Evolutionary conservation across 805 yeast species (phyloP).

Genomic region (Lipomyces yamanashiensis): DNA sequence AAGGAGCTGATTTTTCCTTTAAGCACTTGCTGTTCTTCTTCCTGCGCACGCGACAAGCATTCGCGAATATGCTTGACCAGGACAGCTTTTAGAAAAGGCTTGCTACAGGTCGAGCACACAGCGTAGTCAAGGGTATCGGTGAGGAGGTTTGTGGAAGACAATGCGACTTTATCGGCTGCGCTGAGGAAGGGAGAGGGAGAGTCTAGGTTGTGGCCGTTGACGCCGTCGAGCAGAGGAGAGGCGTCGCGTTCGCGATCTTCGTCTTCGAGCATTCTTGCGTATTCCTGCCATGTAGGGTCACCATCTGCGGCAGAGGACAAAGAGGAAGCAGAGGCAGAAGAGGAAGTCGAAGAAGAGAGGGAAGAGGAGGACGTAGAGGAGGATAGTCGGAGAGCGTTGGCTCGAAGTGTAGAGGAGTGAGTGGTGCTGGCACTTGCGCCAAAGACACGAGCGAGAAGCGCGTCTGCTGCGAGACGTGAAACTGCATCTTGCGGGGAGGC

Average conservation of each 20-base stretch:
- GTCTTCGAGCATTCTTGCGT: conserved; percentile 25
- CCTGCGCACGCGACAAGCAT: conserved; percentile 42
- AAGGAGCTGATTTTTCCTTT: not conserved
- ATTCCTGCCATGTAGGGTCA: conserved; percentile 33
- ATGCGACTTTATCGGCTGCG: conserved; percentile 26
- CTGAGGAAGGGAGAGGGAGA: conserved; percentile 31
- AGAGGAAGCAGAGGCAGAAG: conserved; percentile 24
- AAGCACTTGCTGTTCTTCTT: conserved; percentile 33
- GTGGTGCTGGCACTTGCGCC: conserved; percentile 15
- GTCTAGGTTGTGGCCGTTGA: not conserved
- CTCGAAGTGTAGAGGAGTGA: conserved; percentile 1
- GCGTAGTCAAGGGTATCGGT: conserved; percentile 50
- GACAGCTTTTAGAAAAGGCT: conserved; percentile 51
- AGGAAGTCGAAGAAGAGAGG: conserved; percentile 18
- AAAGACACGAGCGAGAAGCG: conserved; percentile 24
- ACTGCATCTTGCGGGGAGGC: not conserved
- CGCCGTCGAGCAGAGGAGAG: conserved; percentile 1
- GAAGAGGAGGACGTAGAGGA: conserved; percentile 21
- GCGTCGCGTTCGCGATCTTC: conserved; percentile 11
- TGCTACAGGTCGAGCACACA: conserved; percentile 54
- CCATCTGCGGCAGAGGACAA: conserved; percentile 12
- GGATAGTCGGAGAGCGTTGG: conserved; percentile 4
- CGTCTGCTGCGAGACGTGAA: conserved; percentile 17
- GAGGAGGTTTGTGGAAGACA: conserved; percentile 46
- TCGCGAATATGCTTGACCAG: conserved; percentile 49